phyloP scores from a whole-genome alignment of 2,329 filamentous ascomycete genomes.

The Hypomyces perniciosus region DNA sequence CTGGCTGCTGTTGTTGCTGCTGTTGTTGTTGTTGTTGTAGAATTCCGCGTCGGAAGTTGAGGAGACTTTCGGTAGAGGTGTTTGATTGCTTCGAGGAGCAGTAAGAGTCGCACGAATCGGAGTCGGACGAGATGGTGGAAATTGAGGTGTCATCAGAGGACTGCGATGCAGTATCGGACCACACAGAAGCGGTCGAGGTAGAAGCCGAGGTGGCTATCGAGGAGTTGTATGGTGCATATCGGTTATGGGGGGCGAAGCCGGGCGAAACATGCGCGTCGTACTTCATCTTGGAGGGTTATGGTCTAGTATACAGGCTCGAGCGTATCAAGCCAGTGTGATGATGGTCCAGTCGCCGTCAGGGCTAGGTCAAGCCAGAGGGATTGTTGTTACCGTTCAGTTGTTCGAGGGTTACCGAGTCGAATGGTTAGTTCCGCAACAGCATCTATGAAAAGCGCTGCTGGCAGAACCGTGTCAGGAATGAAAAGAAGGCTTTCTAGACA shows the following conservation, averaged over 20 bases:
- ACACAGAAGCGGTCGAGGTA: constrained; percentile 70
- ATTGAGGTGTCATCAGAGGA: constrained; percentile 62
- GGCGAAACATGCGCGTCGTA: constrained; percentile 47
- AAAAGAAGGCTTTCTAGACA: constrained; percentile 38
- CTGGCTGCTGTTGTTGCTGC: constrained; percentile 1
- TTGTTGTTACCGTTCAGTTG: constrained; percentile 31
- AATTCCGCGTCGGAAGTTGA: constrained; percentile 19
- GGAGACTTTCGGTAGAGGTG: constrained; percentile 17
- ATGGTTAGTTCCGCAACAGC: constrained; percentile 37
- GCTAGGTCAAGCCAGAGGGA: constrained; percentile 44
- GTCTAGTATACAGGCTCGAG: constrained; percentile 16
- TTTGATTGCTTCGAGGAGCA: constrained; percentile 27
- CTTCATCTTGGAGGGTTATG: constrained; percentile 49
- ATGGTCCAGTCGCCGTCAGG: constrained; percentile 49
- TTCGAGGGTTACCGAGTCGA: constrained; percentile 30
- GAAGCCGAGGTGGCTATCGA: constrained; percentile 70
- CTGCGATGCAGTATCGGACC: constrained; percentile 67
- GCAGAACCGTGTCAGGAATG: constrained; percentile 34
- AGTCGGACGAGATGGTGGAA: constrained; percentile 55
- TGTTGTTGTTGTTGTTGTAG: constrained; percentile 17
- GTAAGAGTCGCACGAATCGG: constrained; percentile 41
- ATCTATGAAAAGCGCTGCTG: constrained; percentile 21
- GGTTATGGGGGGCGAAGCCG: constrained; percentile 41
- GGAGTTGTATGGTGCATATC: constrained; percentile 58
- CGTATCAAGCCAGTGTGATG: constrained; percentile 26